A percentile compares a stretch with the other conserved stretches of the same genome.
phyloP scores from a whole-genome alignment of 169 alveolate genomes.

The Cryptosporidium tyzzeri region DNA sequence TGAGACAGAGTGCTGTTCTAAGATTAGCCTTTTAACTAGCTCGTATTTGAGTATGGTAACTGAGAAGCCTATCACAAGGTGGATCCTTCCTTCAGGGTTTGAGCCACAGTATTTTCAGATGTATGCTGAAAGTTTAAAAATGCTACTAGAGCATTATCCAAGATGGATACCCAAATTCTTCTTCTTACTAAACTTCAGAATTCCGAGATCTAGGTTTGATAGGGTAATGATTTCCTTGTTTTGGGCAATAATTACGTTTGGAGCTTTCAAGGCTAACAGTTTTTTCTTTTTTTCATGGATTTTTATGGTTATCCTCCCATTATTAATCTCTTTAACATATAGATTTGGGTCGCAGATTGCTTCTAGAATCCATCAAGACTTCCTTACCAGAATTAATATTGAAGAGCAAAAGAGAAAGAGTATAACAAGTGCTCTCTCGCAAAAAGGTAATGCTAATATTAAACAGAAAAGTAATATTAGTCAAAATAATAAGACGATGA shows the following conservation, averaged over 20 bases:
- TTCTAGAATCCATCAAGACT: constrained; percentile 43
- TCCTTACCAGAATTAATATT: constrained; percentile 45
- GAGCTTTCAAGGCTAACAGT: neutral
- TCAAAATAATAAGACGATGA: constrained; percentile 1
- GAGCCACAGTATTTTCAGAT: constrained; percentile 72
- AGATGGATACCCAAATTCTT: constrained; percentile 70
- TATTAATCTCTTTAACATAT: constrained; percentile 41
- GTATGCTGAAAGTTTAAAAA: constrained; percentile 62
- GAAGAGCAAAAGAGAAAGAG: constrained; percentile 26
- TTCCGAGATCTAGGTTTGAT: constrained; percentile 65
- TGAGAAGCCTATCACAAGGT: constrained; percentile 35
- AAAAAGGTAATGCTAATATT: neutral
- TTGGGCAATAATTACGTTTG: constrained; percentile 15
- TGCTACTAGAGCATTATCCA: constrained; percentile 54
- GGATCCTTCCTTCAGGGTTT: constrained; percentile 66
- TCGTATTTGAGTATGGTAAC: constrained; percentile 7
- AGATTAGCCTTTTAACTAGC: constrained; percentile 3
- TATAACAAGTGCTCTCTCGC: neutral
- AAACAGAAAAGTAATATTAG: neutral
- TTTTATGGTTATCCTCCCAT: constrained; percentile 16
- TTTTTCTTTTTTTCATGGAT: constrained; percentile 16
- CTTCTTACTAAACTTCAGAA: constrained; percentile 43
- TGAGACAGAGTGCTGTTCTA: constrained; percentile 17
- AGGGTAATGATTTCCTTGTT: constrained; percentile 16
- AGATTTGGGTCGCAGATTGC: constrained; percentile 68